Evolutionary conservation across 2,329 filamentous ascomycete species (phyloP), one percentile per base, ranked within the genome.

Genomic region (Colletotrichum australisinense): DNA sequence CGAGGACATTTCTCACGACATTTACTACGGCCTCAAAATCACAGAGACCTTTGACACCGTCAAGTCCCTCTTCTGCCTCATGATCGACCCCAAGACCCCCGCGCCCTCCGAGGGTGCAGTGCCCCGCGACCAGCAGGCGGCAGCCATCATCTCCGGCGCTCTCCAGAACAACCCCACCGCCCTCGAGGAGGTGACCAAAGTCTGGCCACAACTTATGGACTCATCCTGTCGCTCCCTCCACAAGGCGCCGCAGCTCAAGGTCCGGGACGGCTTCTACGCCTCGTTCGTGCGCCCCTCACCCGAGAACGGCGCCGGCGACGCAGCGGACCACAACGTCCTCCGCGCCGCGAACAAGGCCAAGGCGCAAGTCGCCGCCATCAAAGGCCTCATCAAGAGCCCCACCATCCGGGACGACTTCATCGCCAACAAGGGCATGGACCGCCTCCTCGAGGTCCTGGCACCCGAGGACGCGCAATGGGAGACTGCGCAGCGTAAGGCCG

Each of bases 1-100:
- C n/a, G 85, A 88, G 74, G 91, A 93, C 7, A 82, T 93, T 32
- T 88, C 91, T 0, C 91, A 93, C 80, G 92, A 93, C 80, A 90
- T 93, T 75, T 93, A 92, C 83, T 93, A 93, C 80, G 92, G 92
- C 11, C 83, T 91, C 22, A 89, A 92, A 79, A 87, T 93, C 71
- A 85, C 87, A 26, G 88, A 90, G 78, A 88, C 92, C 75, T 78
- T 83, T 3, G 85, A 86, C 2, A 87, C 87, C 1, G 76, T 92
- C 65, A 86, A 85, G 74, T 81, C 86, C n/a, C 85, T 93, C 2
- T 82, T 92, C 72, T 91, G 90, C 78, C 82, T 91, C 49, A 87
- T 91, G 80, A 77, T 79, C 30, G 73, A 81, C 76, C 57, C 72
- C 53, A 69, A 80, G 76, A 69, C 77, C 71, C 46, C 80, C 69